These are phyloP conservation scores for Closterium sp. DNA, from an alignment of 139 green algal genomes.

Conservation along the genomic window DNA sequence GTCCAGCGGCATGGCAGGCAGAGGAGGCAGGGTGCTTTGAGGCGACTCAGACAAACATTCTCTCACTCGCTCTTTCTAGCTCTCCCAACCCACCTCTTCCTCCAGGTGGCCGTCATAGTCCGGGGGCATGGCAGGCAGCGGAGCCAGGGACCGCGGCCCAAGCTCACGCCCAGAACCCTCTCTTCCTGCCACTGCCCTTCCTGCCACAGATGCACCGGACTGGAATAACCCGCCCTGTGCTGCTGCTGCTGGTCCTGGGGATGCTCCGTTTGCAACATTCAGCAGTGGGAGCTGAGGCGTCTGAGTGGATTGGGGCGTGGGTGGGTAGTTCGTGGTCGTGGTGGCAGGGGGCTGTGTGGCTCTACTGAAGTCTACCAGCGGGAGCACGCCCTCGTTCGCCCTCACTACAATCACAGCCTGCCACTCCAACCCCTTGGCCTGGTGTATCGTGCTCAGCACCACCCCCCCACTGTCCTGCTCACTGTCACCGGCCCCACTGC, in stretches of 20 bases:
- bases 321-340: background rate
- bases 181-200: background rate
- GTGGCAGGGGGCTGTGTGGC: background rate
- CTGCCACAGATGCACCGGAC: background rate
- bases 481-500: background rate
- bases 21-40: background rate
- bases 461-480: background rate
- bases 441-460: conserved; percentile 4
- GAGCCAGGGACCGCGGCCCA: background rate
- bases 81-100: background rate
- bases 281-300: too few relatives aligned
- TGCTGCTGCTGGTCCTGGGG: too few relatives aligned
- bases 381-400: conserved; percentile 29
- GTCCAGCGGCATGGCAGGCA: background rate
- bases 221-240: too few relatives aligned
- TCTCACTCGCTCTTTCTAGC: too few relatives aligned
- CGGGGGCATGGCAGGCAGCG: background rate
- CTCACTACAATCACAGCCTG: conserved; percentile 22
- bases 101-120: background rate
- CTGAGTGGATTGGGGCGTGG: background rate
- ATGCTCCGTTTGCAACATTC: too few relatives aligned
- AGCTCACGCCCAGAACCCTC: background rate
- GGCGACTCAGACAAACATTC: too few relatives aligned
- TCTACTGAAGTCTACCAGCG: conserved; percentile 10
- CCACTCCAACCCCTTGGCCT: conserved; percentile 31